phyloP scores from a whole-genome alignment of 805 yeast species.

The Candida nitratophila region DNA sequence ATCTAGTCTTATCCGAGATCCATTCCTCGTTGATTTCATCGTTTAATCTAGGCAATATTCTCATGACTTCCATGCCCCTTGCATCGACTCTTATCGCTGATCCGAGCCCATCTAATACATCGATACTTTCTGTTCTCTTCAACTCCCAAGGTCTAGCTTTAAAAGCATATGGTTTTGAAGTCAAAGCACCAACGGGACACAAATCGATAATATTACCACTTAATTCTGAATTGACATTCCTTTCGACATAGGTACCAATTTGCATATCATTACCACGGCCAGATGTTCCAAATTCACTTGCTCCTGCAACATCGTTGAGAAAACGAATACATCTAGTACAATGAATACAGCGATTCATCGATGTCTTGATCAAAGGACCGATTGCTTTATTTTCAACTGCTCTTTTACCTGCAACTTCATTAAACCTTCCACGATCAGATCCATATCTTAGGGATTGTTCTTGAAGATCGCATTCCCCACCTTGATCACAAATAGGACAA shows the following conservation, averaged over 20 bases:
- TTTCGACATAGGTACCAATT: conserved; percentile 82
- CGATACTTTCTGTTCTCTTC: conserved; percentile 81
- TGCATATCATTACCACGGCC: conserved; percentile 93
- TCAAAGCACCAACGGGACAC: conserved; percentile 90
- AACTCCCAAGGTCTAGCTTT: conserved; percentile 91
- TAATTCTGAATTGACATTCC: conserved; percentile 77
- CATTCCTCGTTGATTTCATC: conserved; percentile 88
- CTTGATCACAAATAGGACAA: conserved; percentile 91
- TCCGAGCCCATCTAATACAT: conserved; percentile 78
- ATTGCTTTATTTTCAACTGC: conserved; percentile 88
- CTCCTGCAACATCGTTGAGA: conserved; percentile 87
- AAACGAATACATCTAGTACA: conserved; percentile 89
- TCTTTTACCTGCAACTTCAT: conserved; percentile 76
- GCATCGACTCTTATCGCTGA: conserved; percentile 80
- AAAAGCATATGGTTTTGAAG: conserved; percentile 88
- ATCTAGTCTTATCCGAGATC: conserved; percentile 84
- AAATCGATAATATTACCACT: conserved; percentile 83
- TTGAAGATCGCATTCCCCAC: conserved; percentile 91
- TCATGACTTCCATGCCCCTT: conserved; percentile 81
- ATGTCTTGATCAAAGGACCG: conserved; percentile 84
- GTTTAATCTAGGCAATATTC: conserved; percentile 78
- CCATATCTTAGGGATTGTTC: conserved; percentile 83
- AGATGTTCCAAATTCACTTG: conserved; percentile 81
- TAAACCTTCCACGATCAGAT: conserved; percentile 78
- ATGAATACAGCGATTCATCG: conserved; percentile 89